These are phyloP conservation scores for Didymella glomerata DNA, from an alignment of 2,329 filamentous ascomycete genomes.

Conservation along the genomic window DNA sequence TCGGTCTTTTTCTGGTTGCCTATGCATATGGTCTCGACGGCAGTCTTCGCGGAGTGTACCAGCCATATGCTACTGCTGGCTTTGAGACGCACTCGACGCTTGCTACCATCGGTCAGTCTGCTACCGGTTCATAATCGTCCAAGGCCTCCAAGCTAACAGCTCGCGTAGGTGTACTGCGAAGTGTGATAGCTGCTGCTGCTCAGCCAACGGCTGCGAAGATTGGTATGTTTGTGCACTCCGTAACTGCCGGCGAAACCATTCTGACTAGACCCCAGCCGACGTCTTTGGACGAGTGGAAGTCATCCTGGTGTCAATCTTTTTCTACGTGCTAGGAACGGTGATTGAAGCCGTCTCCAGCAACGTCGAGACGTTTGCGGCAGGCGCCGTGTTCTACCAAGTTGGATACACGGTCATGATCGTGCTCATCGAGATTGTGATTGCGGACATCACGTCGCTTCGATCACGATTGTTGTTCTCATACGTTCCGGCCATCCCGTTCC, in stretches of 20 bases:
- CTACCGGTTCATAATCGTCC: background rate
- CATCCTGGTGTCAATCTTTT: conserved; percentile 62
- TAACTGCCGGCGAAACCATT: conserved; percentile 9
- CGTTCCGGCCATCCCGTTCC: conserved; percentile 20
- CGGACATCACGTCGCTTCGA: conserved; percentile 69
- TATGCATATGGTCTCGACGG: conserved; percentile 67
- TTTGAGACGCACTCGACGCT: conserved; percentile 64
- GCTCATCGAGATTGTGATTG: conserved; percentile 70
- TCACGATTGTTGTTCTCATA: conserved; percentile 56
- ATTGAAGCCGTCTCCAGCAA: conserved; percentile 62
- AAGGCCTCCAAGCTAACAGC: background rate
- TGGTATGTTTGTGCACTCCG: conserved; percentile 7
- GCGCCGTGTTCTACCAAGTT: conserved; percentile 47
- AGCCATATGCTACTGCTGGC: conserved; percentile 63
- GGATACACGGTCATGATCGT: conserved; percentile 70
- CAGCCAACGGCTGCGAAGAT: conserved; percentile 35
- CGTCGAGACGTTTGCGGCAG: conserved; percentile 64
- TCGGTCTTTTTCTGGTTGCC: conserved; percentile 68
- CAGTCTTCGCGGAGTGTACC: conserved; percentile 58
- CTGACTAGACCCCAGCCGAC: conserved; percentile 65
- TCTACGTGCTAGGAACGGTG: conserved; percentile 64
- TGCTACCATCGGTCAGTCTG: conserved; percentile 61
- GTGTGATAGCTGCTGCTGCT: conserved; percentile 67
- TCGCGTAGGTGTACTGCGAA: conserved; percentile 57
- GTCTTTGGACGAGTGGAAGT: conserved; percentile 69